Conservation (phyloP, 139 green algal genomes). For the Trebouxia sp. region DNA sequence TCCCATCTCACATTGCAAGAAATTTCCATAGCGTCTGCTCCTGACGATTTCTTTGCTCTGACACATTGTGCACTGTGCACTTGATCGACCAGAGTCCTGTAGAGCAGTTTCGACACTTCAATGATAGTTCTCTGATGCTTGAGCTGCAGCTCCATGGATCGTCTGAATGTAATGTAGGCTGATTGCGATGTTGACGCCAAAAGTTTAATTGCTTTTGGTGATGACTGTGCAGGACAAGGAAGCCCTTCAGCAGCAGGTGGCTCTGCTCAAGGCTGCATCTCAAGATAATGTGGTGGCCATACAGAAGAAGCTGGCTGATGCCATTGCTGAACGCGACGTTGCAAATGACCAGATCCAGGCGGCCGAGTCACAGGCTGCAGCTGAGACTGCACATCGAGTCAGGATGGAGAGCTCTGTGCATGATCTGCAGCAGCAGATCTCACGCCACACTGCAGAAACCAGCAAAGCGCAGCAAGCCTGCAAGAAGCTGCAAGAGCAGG, state of each 20-base stretch:
- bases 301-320: slow-evolving; percentile 8
- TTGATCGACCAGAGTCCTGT: too few species aligned
- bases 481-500: slow-evolving; percentile 24
- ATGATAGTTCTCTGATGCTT: too few species aligned
- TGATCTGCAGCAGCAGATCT: slow-evolving; percentile 14
- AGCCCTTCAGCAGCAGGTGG: slow-evolving; percentile 21
- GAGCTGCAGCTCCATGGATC: too few species aligned
- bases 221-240: background rate
- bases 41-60: too few species aligned
- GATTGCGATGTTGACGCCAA: too few species aligned
- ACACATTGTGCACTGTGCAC: too few species aligned
- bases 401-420: slow-evolving; percentile 12
- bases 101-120: too few species aligned
- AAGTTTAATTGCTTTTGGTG: too few species aligned
- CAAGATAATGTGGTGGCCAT: background rate
- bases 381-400: background rate
- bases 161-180: too few species aligned
- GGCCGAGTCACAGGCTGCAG: slow-evolving; percentile 7
- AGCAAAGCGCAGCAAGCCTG: background rate
- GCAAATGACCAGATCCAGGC: background rate
- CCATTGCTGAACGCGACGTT: background rate
- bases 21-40: too few species aligned
- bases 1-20: too few species aligned
- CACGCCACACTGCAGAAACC: slow-evolving; percentile 1
- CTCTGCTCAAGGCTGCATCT: slow-evolving; percentile 7